These are phyloP conservation scores for Camellia lanceoleosa DNA, from an alignment of 148 eudicot species.

Conservation along the genomic window DNA sequence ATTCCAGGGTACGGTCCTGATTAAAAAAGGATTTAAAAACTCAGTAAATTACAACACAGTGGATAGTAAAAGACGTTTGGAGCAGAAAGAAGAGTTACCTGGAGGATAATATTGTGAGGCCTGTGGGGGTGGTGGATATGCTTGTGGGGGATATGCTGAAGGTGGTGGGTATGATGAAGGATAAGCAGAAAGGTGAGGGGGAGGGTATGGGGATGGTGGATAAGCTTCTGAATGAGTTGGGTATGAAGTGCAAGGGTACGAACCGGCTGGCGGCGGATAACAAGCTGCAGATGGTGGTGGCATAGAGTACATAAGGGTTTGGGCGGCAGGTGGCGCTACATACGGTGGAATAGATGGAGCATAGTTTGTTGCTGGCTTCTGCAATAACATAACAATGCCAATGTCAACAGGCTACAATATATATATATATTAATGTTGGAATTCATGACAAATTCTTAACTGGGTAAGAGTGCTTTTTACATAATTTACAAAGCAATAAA, in stretches of 20 bases:
- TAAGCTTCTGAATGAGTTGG: slow-evolving; percentile 42
- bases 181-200: slow-evolving; percentile 36
- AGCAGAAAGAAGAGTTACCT: slow-evolving; percentile 21
- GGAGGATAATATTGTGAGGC: slow-evolving; percentile 36
- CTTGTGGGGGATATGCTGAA: slow-evolving; percentile 36
- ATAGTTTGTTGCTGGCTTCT: slow-evolving; percentile 48
- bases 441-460: not conserved
- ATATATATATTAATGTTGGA: not conserved
- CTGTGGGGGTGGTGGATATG: slow-evolving; percentile 39
- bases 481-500: slow-evolving; percentile 1
- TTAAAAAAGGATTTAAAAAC: not conserved
- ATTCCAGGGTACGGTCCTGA: slow-evolving; percentile 44
- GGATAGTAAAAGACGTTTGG: slow-evolving; percentile 2
- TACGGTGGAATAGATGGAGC: slow-evolving; percentile 64
- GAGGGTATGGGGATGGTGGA: slow-evolving; percentile 45
- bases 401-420: not conserved
- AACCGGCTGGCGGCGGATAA: slow-evolving; percentile 26
- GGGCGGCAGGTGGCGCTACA: slow-evolving; percentile 39
- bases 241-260: slow-evolving; percentile 38
- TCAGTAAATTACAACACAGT: not conserved
- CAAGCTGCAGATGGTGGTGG: slow-evolving; percentile 33
- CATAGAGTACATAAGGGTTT: slow-evolving; percentile 38
- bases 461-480: not conserved
- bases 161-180: slow-evolving; percentile 41
- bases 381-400: slow-evolving; percentile 19